These are phyloP conservation scores for Penicillium lividum DNA, from an alignment of 495 filamentous ascomycete species.

Conservation along the genomic window DNA sequence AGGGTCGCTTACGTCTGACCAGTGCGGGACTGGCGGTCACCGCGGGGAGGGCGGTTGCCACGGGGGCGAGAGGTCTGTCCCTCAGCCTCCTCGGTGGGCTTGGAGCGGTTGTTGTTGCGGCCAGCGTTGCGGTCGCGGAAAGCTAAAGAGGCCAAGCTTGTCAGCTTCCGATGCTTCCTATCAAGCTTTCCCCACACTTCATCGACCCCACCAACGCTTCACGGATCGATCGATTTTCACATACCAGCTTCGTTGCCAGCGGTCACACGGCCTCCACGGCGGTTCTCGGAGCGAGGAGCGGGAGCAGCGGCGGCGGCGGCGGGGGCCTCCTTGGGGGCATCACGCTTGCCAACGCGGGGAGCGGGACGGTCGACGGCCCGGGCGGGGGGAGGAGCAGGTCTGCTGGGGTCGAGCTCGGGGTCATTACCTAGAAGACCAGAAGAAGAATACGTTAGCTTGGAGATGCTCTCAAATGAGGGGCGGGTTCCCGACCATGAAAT, in stretches of 20 bases:
- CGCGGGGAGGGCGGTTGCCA: constrained; percentile 58
- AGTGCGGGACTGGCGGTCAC: constrained; percentile 81
- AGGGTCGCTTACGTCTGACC: constrained; percentile 62
- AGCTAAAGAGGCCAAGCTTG: constrained; percentile 49
- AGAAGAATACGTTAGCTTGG: constrained; percentile 6
- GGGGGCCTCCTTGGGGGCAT: constrained; percentile 70
- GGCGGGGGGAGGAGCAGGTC: constrained; percentile 72
- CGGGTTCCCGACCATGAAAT: constrained; percentile 12
- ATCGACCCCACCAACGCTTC: neutral
- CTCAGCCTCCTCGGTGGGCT: constrained; percentile 71
- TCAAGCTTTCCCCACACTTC: constrained; percentile 10
- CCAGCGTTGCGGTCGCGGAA: constrained; percentile 91
- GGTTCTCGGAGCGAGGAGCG: constrained; percentile 41
- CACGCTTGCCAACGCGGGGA: constrained; percentile 82
- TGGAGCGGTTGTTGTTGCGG: constrained; percentile 76
- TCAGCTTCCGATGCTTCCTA: constrained; percentile 8
- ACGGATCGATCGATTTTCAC: constrained; percentile 24
- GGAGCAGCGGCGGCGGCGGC: constrained; percentile 32
- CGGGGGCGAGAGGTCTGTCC: constrained; percentile 48
- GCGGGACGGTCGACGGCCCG: constrained; percentile 84
- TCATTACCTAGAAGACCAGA: constrained; percentile 68
- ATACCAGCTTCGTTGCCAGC: constrained; percentile 83
- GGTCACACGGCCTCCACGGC: constrained; percentile 58
- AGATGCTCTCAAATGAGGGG: constrained; percentile 4
- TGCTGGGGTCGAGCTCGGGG: constrained; percentile 80